Evolutionary conservation across 768 basidiomycete genomes (phyloP).

Genomic region (Lanmaoa pseudosensibilis): DNA sequence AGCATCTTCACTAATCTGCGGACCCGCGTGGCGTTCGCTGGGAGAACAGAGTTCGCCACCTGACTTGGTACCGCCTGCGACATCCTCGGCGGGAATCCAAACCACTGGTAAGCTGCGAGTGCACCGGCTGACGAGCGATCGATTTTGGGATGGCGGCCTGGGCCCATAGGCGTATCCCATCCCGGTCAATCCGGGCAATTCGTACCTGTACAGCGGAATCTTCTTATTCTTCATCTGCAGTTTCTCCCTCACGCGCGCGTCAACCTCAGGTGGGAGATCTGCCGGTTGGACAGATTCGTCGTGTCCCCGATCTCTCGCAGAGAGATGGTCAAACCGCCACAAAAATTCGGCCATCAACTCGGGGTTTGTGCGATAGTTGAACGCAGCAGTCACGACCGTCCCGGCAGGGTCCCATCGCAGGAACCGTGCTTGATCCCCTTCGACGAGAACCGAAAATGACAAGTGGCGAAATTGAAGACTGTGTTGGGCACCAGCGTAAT

Average conservation of each 20-base stretch:
- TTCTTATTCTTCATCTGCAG: not conserved
- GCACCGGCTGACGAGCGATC: not conserved
- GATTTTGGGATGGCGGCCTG: not conserved
- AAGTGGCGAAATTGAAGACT: slow-evolving; percentile 33
- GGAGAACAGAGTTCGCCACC: too few relatives aligned
- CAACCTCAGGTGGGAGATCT: not conserved
- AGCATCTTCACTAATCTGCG: too few relatives aligned
- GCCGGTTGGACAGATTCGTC: not conserved
- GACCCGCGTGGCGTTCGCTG: not conserved
- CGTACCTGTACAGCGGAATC: not conserved
- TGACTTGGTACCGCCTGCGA: not conserved
- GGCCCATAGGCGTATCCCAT: slow-evolving; percentile 1
- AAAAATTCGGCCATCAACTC: not conserved
- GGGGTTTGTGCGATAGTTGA: not conserved
- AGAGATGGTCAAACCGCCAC: not conserved
- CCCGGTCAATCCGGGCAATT: not conserved
- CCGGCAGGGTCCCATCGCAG: slow-evolving; percentile 36
- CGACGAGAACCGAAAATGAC: slow-evolving; percentile 33
- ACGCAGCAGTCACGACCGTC: not conserved
- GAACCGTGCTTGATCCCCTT: slow-evolving; percentile 26
- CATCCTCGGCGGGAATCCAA: not conserved
- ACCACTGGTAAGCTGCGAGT: not conserved
- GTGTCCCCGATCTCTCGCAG: not conserved
- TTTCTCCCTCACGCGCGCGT: not conserved
- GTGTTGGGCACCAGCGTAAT: slow-evolving; percentile 25